Percentiles rank a stretch among this genome's conserved stretches.
Evolutionary conservation across 2,329 filamentous ascomycete genomes (phyloP).

Genomic region (Penicillium sp.): DNA sequence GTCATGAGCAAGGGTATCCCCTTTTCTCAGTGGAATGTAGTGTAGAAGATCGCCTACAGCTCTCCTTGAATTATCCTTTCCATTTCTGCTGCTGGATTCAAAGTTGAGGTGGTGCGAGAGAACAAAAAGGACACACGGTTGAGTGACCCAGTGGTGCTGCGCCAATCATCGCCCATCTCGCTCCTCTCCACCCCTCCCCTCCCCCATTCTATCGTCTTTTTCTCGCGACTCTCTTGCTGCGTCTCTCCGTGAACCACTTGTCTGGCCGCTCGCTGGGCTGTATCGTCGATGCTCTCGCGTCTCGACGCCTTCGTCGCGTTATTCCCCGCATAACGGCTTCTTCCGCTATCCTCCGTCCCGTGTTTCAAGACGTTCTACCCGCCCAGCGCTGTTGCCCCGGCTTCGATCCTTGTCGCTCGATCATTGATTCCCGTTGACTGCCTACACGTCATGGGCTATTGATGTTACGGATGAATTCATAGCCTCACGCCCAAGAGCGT

Average conservation of each 20-base stretch:
- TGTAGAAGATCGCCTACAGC: not conserved
- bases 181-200: conserved; percentile 8
- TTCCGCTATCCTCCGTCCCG: conserved; percentile 16
- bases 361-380: conserved; percentile 4
- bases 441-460: conserved; percentile 35
- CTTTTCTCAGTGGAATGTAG: not conserved
- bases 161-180: conserved; percentile 23
- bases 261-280: conserved; percentile 14
- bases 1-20: conserved; percentile 15
- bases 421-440: not conserved
- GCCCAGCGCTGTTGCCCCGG: not conserved
- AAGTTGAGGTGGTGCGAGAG: conserved; percentile 1
- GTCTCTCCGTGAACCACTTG: too few relatives aligned
- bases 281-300: conserved; percentile 21
- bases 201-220: conserved; percentile 10
- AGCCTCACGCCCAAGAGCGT: conserved; percentile 35
- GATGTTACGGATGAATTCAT: conserved; percentile 39
- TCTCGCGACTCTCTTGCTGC: conserved; percentile 4
- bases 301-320: conserved; percentile 20
- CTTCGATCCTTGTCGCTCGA: conserved; percentile 5
- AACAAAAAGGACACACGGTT: conserved; percentile 8
- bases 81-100: not conserved
- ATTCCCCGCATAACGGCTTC: conserved; percentile 24
- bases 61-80: not conserved
- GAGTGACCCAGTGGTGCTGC: conserved; percentile 8